Evolutionary conservation across 257 asterid genomes (phyloP).

Genomic region (Nemophila menziesii): DNA sequence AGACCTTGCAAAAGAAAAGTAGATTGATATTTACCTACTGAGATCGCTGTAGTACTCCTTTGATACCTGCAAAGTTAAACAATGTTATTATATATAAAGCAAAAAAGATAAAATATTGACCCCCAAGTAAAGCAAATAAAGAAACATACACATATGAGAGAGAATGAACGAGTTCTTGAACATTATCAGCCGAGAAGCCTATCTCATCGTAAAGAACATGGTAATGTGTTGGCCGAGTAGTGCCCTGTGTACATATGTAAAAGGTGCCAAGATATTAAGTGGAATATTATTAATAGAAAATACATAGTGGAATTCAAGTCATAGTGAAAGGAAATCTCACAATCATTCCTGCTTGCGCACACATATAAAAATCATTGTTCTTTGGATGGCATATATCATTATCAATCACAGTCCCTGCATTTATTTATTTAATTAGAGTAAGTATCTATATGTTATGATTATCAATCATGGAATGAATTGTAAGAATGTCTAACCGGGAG

Average conservation of each 20-base stretch:
- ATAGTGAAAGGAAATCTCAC: no score
- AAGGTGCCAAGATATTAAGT: no score
- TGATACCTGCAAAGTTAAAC: no score
- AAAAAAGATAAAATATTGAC: background rate
- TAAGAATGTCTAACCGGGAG: conserved; percentile 62
- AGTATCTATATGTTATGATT: no score
- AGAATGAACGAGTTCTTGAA: conserved; percentile 83
- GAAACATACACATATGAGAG: conserved; percentile 87
- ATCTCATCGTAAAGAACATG: conserved; percentile 69
- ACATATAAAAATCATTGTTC: conserved; percentile 80
- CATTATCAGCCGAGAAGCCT: conserved; percentile 69
- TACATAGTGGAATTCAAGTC: no score
- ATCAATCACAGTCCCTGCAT: conserved; percentile 78
- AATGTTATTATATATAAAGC: no score
- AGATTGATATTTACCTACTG: no score
- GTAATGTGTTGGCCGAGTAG: conserved; percentile 83
- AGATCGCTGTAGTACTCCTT: no score
- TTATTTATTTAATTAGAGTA: no score
- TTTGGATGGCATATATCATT: conserved; percentile 75
- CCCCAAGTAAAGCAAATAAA: no score
- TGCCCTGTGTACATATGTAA: conserved; percentile 42
- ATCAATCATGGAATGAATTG: no score
- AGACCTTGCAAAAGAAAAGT: no score
- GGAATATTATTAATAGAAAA: background rate
- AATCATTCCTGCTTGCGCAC: conserved; percentile 95